Evolutionary conservation across 768 basidiomycete species (phyloP).

Genomic region (Termitomyces sp.): DNA sequence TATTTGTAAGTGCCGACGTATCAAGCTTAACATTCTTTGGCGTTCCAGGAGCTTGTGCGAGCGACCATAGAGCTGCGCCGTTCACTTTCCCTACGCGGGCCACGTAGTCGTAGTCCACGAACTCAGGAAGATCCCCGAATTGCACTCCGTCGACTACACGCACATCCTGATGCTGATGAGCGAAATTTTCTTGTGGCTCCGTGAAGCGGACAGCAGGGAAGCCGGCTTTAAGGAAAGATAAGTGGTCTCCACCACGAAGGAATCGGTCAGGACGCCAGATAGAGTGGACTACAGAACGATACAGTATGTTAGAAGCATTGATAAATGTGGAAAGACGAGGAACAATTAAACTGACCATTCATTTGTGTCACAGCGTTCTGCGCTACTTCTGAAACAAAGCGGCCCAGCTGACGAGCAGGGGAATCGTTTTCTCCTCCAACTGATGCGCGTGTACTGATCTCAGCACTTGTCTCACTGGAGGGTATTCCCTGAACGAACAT

Average conservation of each 20-base stretch:
- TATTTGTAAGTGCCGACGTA: slow-evolving; percentile 48
- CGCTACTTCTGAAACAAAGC: slow-evolving; percentile 50
- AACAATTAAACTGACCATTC: slow-evolving; percentile 35
- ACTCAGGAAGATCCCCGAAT: slow-evolving; percentile 53
- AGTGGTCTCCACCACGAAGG: slow-evolving; percentile 55
- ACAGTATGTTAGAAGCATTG: background rate
- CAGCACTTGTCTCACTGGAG: slow-evolving; percentile 34
- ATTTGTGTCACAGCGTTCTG: slow-evolving; percentile 46
- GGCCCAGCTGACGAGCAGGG: slow-evolving; percentile 46
- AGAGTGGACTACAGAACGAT: slow-evolving; percentile 36
- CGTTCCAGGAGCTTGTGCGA: slow-evolving; percentile 54
- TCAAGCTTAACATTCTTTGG: slow-evolving; percentile 46
- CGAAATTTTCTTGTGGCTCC: slow-evolving; percentile 55
- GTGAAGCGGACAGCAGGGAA: slow-evolving; percentile 56
- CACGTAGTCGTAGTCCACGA: slow-evolving; percentile 52
- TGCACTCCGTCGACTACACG: slow-evolving; percentile 49
- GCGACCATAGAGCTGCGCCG: slow-evolving; percentile 49
- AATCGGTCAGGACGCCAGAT: slow-evolving; percentile 53
- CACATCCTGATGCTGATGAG: slow-evolving; percentile 56
- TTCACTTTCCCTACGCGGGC: slow-evolving; percentile 50
- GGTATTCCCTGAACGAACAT: slow-evolving; percentile 54
- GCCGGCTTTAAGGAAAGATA: slow-evolving; percentile 45
- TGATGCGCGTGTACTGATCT: slow-evolving; percentile 30
- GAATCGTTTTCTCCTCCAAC: slow-evolving; percentile 56
- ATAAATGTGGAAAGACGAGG: background rate